Percentiles rank a stretch among this genome's conserved stretches.
Evolutionary conservation across 73 alveolate genomes (phyloP).

Genomic region (Diophrys sp.): DNA sequence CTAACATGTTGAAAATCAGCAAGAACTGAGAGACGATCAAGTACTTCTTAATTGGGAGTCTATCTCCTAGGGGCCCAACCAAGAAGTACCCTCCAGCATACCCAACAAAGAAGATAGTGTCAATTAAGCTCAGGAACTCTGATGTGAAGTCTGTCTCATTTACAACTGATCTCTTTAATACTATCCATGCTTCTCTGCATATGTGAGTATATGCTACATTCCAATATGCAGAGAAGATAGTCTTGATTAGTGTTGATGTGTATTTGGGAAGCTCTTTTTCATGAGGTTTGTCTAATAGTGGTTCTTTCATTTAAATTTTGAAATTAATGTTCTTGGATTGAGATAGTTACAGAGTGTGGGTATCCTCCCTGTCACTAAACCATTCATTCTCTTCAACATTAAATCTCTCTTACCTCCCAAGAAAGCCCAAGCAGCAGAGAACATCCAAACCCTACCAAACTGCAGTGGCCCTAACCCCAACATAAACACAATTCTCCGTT

Average conservation of each 20-base stretch:
- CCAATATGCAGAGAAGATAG: not conserved
- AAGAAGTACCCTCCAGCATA: not conserved
- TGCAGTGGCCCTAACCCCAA: slow-evolving; percentile 97
- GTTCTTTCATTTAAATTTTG: too few relatives aligned
- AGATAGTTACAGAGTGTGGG: slow-evolving; percentile 80
- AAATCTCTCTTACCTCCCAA: slow-evolving; percentile 59
- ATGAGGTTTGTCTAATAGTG: too few relatives aligned
- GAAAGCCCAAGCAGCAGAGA: slow-evolving; percentile 43
- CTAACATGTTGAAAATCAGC: not conserved
- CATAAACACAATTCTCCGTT: slow-evolving; percentile 76
- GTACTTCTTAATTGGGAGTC: not conserved
- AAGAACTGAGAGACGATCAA: not conserved
- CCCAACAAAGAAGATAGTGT: not conserved
- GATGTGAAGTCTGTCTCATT: not conserved
- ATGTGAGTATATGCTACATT: not conserved
- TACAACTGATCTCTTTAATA: not conserved
- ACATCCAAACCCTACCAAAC: slow-evolving; percentile 88
- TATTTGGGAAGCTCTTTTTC: too few relatives aligned
- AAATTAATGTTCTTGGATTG: slow-evolving; percentile 81
- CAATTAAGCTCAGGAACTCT: not conserved
- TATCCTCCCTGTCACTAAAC: slow-evolving; percentile 86
- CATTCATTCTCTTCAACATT: slow-evolving; percentile 87
- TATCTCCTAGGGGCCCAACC: not conserved
- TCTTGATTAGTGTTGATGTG: not conserved
- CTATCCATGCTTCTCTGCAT: not conserved